Conservation (phyloP, 2,329 filamentous ascomycete genomes). For the Talaromyces sp. region DNA sequence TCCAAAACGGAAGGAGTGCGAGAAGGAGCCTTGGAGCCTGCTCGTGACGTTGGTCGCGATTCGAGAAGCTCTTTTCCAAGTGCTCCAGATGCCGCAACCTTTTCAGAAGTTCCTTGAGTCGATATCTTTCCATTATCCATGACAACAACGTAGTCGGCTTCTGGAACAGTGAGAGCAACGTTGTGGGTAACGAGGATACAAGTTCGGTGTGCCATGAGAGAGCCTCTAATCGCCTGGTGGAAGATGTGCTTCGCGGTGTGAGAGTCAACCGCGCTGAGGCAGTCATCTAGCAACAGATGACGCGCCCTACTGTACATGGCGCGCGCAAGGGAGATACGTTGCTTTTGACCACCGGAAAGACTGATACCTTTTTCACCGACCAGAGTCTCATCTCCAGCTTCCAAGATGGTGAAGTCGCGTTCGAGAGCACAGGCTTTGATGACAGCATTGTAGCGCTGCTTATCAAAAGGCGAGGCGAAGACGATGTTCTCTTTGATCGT, state of each 20-base stretch:
- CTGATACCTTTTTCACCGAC: conserved; percentile 98
- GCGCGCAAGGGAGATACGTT: conserved; percentile 92
- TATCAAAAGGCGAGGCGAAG: conserved; percentile 75
- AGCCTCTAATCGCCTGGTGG: conserved; percentile 81
- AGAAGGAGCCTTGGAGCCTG: conserved; percentile 68
- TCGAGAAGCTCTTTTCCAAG: conserved; percentile 80
- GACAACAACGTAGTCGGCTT: conserved; percentile 72
- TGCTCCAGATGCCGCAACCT: conserved; percentile 80
- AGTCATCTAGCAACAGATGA: conserved; percentile 88
- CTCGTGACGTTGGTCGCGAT: conserved; percentile 64
- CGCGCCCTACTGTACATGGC: conserved; percentile 94
- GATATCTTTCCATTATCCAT: conserved; percentile 80
- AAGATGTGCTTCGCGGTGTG: conserved; percentile 99
- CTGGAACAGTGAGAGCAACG: conserved; percentile 75
- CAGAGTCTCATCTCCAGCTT: conserved; percentile 84
- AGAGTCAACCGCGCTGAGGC: conserved; percentile 91
- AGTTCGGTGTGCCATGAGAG: conserved; percentile 80
- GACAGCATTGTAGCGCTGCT: conserved; percentile 78
- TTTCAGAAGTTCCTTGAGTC: conserved; percentile 67
- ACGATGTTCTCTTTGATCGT: conserved; percentile 95
- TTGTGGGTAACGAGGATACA: conserved; percentile 97
- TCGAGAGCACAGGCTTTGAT: conserved; percentile 87
- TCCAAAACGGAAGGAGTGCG: conserved; percentile 70
- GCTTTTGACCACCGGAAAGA: conserved; percentile 93
- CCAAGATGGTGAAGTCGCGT: conserved; percentile 84